Base-by-base conservation (phyloP, 139 green algal species). In the Deuterostichococcus epilithicus region DNA sequence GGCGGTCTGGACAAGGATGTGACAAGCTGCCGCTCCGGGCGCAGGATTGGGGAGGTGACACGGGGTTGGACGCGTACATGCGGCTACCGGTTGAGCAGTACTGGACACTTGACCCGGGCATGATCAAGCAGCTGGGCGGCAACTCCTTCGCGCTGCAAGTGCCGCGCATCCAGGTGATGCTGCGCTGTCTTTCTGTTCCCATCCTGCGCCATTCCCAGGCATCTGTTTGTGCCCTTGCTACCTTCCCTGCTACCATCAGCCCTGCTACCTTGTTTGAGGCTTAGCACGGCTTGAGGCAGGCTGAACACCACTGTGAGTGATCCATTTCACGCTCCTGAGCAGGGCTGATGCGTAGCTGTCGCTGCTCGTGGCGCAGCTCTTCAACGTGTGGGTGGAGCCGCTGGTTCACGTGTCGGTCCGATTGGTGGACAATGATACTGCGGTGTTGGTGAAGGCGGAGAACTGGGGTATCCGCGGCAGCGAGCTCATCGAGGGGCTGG, bases 11-110 rank as follows among this genome's bases (percentile, higher is more conserved):
- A 5, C 34, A 15, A 13, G 18, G 26, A 20, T 70, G 35, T 39
- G 22, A 32, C 45, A 60, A 60, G 13, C 15, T 34, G 18, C 18
- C 18, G 26, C 22, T 36, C 68, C 1, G 34, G 1, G 34, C 78
- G 33, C 58, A 76, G 52, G 83, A 87, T n/a, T 33, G 74, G 42
- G 77, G 72, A 3, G 78, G 73, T 33, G 73, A 80, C 32, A 38
- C 79, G 0, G 76, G 70, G 15, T 68, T 88, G 68, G 72, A 83
- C 13, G 28, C 70, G 1, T 88, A 88, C 76, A 86, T 88, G 81
- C 75, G 66, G 22, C 80, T 92, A 33, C 88, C 88, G 0, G 80
- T 91, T 44, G 88, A 92, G 67, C 86, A 92, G 65, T 92, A 92
- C 78, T 90, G 85, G 59, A 83, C 90, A 3, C 81, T 91, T 34